phyloP scores from a whole-genome alignment of 2,329 filamentous ascomycete species.

The Paraconiothyrium sp. region DNA sequence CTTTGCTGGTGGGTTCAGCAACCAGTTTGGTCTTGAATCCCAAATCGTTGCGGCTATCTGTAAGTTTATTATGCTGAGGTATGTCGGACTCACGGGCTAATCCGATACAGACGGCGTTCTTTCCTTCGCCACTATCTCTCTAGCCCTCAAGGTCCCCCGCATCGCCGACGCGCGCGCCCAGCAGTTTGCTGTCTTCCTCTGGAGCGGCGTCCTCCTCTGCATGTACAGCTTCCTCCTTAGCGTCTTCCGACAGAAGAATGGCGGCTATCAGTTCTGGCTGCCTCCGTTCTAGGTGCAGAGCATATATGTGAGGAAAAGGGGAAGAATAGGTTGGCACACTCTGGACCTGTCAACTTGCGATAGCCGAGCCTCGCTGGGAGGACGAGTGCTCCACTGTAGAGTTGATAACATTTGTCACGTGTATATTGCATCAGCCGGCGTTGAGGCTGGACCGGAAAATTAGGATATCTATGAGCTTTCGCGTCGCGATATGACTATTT shows the following conservation, averaged over 20 bases:
- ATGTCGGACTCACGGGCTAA: slow-evolving; percentile 15
- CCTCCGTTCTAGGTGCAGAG: slow-evolving; percentile 77
- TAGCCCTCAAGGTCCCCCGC: slow-evolving; percentile 91
- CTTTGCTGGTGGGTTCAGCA: slow-evolving; percentile 91
- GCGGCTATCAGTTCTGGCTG: slow-evolving; percentile 91
- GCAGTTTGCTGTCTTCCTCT: slow-evolving; percentile 81
- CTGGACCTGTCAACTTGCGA: too few species aligned
- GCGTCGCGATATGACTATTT: too few species aligned
- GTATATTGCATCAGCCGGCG: slow-evolving; percentile 10
- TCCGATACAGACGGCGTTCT: slow-evolving; percentile 72
- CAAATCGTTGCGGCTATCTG: slow-evolving; percentile 94
- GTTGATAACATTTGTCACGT: not conserved
- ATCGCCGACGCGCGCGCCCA: slow-evolving; percentile 81
- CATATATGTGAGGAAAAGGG: not conserved
- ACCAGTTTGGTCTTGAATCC: slow-evolving; percentile 91
- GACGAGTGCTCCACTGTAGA: not conserved
- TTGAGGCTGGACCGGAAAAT: slow-evolving; percentile 1
- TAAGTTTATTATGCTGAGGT: slow-evolving; percentile 61
- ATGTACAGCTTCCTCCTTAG: slow-evolving; percentile 95
- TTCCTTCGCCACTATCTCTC: slow-evolving; percentile 88
- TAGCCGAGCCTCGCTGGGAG: not conserved
- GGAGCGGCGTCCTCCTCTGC: slow-evolving; percentile 78
- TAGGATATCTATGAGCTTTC: not conserved
- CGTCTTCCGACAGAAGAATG: slow-evolving; percentile 94
- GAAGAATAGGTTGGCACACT: not conserved